phyloP scores from a whole-genome alignment of 2,329 filamentous ascomycete species.

The Paradendryphiella salina region DNA sequence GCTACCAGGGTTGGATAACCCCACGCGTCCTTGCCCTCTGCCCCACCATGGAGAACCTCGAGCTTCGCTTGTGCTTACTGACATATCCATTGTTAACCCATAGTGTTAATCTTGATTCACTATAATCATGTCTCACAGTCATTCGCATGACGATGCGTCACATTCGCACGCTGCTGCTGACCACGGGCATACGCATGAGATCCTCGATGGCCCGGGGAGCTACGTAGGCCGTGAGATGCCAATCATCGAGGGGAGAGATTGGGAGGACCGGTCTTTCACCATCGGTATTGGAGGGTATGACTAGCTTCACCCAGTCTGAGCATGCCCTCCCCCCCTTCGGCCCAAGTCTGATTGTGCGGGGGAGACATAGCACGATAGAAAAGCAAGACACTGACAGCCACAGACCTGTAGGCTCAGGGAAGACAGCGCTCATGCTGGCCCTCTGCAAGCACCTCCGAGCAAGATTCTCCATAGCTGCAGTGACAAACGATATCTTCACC shows the following conservation, averaged over 20 bases:
- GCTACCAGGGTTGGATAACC: constrained; percentile 15
- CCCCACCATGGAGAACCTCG: constrained; percentile 26
- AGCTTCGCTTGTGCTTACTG: constrained; percentile 7
- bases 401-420: constrained; percentile 94
- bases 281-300: constrained; percentile 95
- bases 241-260: constrained; percentile 83
- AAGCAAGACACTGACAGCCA: constrained; percentile 13
- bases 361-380: constrained; percentile 3
- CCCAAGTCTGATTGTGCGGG: neutral
- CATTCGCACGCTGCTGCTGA: constrained; percentile 58
- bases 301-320: neutral
- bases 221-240: constrained; percentile 91
- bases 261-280: constrained; percentile 88
- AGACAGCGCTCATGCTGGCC: constrained; percentile 94
- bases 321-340: neutral
- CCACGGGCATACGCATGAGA: constrained; percentile 95
- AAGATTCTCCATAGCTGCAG: constrained; percentile 83
- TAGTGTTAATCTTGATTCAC: neutral
- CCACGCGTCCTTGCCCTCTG: constrained; percentile 21
- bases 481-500: constrained; percentile 99
- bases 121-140: constrained; percentile 37
- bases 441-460: constrained; percentile 83
- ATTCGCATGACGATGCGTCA: constrained; percentile 48
- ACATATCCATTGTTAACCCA: neutral
- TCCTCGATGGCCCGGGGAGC: constrained; percentile 89